These are phyloP conservation scores for Penicillium sp. DNA, from an alignment of 2,329 filamentous ascomycete species.

Conservation along the genomic window DNA sequence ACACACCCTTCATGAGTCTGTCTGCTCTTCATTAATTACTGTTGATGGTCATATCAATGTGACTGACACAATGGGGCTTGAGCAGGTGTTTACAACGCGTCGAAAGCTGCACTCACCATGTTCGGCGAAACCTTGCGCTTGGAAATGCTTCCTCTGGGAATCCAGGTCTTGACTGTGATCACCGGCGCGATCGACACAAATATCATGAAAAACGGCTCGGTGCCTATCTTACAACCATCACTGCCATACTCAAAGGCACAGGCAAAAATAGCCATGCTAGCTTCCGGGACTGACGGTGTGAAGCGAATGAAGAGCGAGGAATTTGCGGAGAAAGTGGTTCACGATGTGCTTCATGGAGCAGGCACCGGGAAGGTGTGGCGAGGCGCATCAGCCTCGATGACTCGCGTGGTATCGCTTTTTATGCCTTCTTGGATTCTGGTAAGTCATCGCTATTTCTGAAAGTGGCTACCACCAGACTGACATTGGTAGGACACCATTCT, in stretches of 20 bases:
- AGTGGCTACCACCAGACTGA: too few relatives aligned
- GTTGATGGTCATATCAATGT: too few relatives aligned
- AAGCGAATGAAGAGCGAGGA: conserved; percentile 1
- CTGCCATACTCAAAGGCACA: background rate
- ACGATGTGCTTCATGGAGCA: background rate
- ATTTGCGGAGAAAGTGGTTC: background rate
- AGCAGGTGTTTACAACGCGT: conserved; percentile 30
- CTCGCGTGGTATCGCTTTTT: too few relatives aligned
- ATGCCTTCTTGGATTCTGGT: too few relatives aligned
- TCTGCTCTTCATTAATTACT: too few relatives aligned
- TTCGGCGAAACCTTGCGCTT: conserved; percentile 32
- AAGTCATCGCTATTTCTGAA: too few relatives aligned
- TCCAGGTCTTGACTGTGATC: conserved; percentile 31
- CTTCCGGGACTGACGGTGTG: background rate
- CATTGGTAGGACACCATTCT: too few relatives aligned
- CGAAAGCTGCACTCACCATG: conserved; percentile 30
- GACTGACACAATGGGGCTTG: conserved; percentile 9
- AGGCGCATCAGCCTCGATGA: too few relatives aligned
- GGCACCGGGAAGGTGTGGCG: background rate
- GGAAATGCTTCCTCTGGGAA: conserved; percentile 32
- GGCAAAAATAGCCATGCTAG: background rate
- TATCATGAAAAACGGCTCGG: conserved; percentile 4
- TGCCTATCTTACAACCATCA: background rate
- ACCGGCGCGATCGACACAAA: conserved; percentile 22
- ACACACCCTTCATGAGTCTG: conserved; percentile 15